Evolutionary conservation across 1,139 yeast genomes (phyloP).

Genomic region (Scheffersomyces titani): DNA sequence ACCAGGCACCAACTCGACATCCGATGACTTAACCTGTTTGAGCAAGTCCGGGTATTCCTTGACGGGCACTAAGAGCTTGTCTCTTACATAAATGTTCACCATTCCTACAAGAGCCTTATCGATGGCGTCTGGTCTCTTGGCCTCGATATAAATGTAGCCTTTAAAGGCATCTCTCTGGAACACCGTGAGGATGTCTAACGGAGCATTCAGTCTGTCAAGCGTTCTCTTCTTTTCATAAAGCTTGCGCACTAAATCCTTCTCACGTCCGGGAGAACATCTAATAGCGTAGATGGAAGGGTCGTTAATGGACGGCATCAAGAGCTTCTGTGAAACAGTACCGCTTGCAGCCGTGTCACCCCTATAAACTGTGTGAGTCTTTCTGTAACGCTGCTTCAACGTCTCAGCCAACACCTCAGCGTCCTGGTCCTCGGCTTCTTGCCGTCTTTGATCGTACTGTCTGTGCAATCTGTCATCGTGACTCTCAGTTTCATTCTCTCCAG

Average conservation of each 20-base stretch:
- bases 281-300: constrained; percentile 97
- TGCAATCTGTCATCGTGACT: constrained; percentile 70
- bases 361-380: constrained; percentile 82
- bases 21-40: constrained; percentile 87
- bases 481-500: constrained; percentile 47
- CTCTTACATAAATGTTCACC: constrained; percentile 74
- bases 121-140: constrained; percentile 90
- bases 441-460: constrained; percentile 86
- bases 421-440: constrained; percentile 88
- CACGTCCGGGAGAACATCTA: constrained; percentile 90
- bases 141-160: constrained; percentile 92
- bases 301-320: constrained; percentile 90
- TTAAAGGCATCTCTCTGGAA: constrained; percentile 92
- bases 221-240: constrained; percentile 78
- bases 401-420: constrained; percentile 96
- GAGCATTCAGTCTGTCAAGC: constrained; percentile 59
- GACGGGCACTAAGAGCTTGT: constrained; percentile 86
- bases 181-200: constrained; percentile 80
- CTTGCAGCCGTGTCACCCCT: constrained; percentile 81
- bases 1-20: constrained; percentile 87
- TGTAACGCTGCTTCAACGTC: constrained; percentile 88
- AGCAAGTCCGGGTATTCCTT: constrained; percentile 92
- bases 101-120: constrained; percentile 86
- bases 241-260: constrained; percentile 85
- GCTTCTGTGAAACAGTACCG: constrained; percentile 84